Evolutionary conservation across 2,329 filamentous ascomycete species (phyloP), one percentile per base, ranked within the genome.

Genomic region (Zymoseptoria pseudotritici): DNA sequence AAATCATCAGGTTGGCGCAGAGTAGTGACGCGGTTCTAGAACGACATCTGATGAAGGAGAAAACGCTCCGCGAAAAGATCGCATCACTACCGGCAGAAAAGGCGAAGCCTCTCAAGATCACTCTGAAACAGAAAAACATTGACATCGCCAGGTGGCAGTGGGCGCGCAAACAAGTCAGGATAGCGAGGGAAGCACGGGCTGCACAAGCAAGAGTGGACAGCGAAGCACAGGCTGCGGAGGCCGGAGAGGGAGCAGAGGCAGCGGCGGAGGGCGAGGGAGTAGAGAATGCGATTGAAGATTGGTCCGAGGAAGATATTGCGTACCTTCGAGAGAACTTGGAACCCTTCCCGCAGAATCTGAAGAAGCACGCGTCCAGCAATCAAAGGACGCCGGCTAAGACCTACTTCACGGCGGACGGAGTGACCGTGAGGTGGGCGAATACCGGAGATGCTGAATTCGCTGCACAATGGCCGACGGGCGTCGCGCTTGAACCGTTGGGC

Each of bases 401-500:
- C 13, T n/a, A 65, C 21, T 71, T 68, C 61, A 64, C 61, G 26
- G 60, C 62, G 24, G 61, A 71, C 50, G 71, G 70, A 53, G 64
- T 74, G 9, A 67, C 56, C 7, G 65, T 76, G 54, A 62, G 69
- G 54, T 76, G 74, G 74, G 63, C 67, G n/a, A 70, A 75, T 62
- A 58, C 69, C 1, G 61, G 74, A n/a, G 74, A 76, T 61, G 69
- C 71, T n/a, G 72, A 75, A 53, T 74, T 66, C 58, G 74, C 73
- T 7, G 64, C 67, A 26, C 56, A 55, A 17, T 76, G 74, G 74
- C 74, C 74, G 2, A 54, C 58, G 7, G 62, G 55, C 2, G 69
- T 76, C 17, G 26, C 62, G 24, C 74, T 75, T 57, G 64, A 65
- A 49, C 61, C 57, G 9, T 69, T 73, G 64, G 71, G 70, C 56